Conservation (phyloP, 139 green algal genomes). For the Coccomyxa sp. region DNA sequence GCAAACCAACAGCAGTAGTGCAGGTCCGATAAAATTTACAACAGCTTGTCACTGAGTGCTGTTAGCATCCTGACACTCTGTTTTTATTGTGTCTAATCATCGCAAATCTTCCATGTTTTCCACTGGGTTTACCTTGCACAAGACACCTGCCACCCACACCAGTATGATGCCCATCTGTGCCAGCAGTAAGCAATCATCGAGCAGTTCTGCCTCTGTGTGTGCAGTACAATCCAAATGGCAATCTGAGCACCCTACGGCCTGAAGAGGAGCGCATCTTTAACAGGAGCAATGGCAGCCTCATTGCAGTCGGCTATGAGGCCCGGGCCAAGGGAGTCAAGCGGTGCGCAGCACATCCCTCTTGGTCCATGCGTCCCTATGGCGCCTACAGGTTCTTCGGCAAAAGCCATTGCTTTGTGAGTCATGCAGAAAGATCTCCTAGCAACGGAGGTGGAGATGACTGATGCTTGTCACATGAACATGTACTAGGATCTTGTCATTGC, state of each 20-base stretch:
- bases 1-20: not conserved
- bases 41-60: not conserved
- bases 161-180: too few relatives aligned
- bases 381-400: not conserved
- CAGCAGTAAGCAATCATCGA: too few relatives aligned
- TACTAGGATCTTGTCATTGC: too few relatives aligned
- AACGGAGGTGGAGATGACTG: too few relatives aligned
- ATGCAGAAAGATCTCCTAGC: not conserved
- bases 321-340: conserved; percentile 62
- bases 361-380: not conserved
- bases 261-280: conserved; percentile 44
- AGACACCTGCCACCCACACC: too few relatives aligned
- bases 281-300: conserved; percentile 62
- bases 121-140: too few relatives aligned
- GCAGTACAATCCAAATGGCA: conserved; percentile 68
- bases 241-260: conserved; percentile 21
- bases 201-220: conserved; percentile 15
- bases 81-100: too few relatives aligned
- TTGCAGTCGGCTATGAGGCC: conserved; percentile 70
- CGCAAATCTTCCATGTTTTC: too few relatives aligned
- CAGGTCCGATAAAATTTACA: not conserved
- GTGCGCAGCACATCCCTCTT: conserved; percentile 12
- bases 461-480: too few relatives aligned
- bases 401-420: not conserved
- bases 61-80: too few relatives aligned